These are phyloP conservation scores for Blastomyces silverae DNA, from an alignment of 2,329 filamentous ascomycete species.

Conservation along the genomic window DNA sequence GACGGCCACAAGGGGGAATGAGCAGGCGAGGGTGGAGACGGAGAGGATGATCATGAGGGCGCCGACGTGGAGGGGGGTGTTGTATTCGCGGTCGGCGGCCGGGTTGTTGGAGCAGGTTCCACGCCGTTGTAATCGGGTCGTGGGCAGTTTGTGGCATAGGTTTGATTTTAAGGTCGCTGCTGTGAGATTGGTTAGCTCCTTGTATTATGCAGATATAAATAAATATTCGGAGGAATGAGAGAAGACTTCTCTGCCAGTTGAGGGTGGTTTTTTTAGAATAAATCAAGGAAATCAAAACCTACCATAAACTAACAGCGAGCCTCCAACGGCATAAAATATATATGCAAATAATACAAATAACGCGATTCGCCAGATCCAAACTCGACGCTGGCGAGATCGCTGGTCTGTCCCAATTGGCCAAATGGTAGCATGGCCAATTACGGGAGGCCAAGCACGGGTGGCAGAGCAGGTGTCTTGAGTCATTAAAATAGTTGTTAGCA, in stretches of 20 bases:
- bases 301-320: background rate
- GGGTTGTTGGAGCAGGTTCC: conserved; percentile 27
- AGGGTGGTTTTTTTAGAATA: background rate
- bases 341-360: conserved; percentile 1
- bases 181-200: background rate
- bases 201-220: background rate
- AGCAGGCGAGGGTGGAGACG: conserved; percentile 52
- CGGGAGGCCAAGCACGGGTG: background rate
- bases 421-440: background rate
- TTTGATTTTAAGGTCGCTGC: conserved; percentile 1
- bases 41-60: conserved; percentile 57
- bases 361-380: conserved; percentile 3
- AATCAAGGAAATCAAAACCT: background rate
- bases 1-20: conserved; percentile 59
- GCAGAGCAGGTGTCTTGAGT: conserved; percentile 9
- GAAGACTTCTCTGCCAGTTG: background rate
- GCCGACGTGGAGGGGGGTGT: conserved; percentile 57
- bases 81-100: conserved; percentile 42
- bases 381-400: conserved; percentile 7
- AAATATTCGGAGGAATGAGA: background rate
- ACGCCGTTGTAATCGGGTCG: conserved; percentile 19
- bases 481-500: background rate
- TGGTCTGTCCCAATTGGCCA: conserved; percentile 10
- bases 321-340: conserved; percentile 1
- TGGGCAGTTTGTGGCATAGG: background rate